Conservation (phyloP, 768 basidiomycete genomes). For the Boletales sp. region DNA sequence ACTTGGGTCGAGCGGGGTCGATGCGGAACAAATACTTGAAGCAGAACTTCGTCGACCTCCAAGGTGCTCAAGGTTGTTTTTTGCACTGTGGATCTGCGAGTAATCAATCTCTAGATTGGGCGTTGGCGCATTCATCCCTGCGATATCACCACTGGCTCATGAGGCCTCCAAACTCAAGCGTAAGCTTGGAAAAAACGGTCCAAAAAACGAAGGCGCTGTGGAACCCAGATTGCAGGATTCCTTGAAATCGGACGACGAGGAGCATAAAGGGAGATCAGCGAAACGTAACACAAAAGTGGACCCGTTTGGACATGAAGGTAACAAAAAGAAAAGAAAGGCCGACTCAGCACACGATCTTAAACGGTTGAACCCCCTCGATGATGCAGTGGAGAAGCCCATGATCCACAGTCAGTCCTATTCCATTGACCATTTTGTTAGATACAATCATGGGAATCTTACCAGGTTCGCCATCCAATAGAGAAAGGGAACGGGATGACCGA, state of each 20-base stretch:
- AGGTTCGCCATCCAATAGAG: slow-evolving; percentile 9
- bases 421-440: not conserved
- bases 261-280: slow-evolving; percentile 52
- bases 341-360: not conserved
- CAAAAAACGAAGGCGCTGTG: slow-evolving; percentile 46
- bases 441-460: not conserved
- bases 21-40: slow-evolving; percentile 54
- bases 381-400: not conserved
- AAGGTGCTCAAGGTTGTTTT: slow-evolving; percentile 41
- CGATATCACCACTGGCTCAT: slow-evolving; percentile 39
- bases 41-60: slow-evolving; percentile 68
- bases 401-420: slow-evolving; percentile 11
- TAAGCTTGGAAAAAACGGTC: slow-evolving; percentile 48
- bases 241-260: slow-evolving; percentile 44
- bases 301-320: slow-evolving; percentile 44
- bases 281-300: slow-evolving; percentile 60
- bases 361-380: not conserved
- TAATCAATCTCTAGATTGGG: slow-evolving; percentile 51
- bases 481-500: not conserved
- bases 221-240: slow-evolving; percentile 21
- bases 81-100: not conserved
- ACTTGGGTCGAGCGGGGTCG: slow-evolving; percentile 25
- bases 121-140: slow-evolving; percentile 65
- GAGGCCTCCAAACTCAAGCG: slow-evolving; percentile 63
- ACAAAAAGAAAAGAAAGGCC: slow-evolving; percentile 45